These are phyloP conservation scores for Solanum bulbocastanum DNA, from an alignment of 257 asterid species.

Conservation along the genomic window DNA sequence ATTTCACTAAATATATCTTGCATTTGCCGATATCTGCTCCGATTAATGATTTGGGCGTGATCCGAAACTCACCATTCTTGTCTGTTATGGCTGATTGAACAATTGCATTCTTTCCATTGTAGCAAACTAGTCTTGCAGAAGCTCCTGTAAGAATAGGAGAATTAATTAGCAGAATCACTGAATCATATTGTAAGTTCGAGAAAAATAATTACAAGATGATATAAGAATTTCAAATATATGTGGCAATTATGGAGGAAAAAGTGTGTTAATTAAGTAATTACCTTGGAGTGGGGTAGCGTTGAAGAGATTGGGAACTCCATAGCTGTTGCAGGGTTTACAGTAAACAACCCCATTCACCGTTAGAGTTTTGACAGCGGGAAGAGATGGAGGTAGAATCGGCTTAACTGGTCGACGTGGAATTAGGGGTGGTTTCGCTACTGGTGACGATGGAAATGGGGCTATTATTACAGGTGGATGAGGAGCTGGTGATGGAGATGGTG, in stretches of 20 bases:
- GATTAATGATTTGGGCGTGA: constrained; percentile 13
- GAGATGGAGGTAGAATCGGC: background rate
- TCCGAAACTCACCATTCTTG: constrained; percentile 30
- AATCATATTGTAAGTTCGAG: background rate
- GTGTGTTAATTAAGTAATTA: background rate
- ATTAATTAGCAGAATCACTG: background rate
- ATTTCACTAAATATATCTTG: constrained; percentile 19
- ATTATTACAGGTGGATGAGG: background rate
- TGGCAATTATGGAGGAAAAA: background rate
- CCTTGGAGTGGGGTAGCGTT: constrained; percentile 16
- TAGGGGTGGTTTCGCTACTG: background rate
- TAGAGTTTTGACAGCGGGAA: background rate
- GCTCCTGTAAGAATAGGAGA: background rate
- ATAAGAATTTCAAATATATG: background rate
- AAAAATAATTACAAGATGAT: no score
- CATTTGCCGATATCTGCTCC: constrained; percentile 17
- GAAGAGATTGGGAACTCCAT: constrained; percentile 9
- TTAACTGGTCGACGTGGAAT: background rate
- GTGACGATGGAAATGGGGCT: background rate
- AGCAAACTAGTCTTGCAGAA: background rate
- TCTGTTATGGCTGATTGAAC: constrained; percentile 15
- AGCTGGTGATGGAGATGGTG: background rate
- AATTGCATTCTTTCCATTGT: constrained; percentile 1
- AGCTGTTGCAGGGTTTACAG: constrained; percentile 27
- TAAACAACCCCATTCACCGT: background rate